Conservation (phyloP, 495 filamentous ascomycete species). For the Penicillium daleae region DNA sequence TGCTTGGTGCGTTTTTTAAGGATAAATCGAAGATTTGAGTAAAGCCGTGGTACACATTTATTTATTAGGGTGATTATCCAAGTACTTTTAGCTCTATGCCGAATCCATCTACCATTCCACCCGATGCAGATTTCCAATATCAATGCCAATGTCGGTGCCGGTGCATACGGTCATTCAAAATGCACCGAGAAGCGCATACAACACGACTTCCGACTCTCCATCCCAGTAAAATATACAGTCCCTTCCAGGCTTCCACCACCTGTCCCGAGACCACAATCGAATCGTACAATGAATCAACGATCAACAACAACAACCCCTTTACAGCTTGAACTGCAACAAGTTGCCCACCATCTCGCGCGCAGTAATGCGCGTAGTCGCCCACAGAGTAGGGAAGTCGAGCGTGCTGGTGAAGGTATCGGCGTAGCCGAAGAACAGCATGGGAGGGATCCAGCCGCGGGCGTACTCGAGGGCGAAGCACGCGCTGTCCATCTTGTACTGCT, state of each 20-base stretch:
- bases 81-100: conserved; percentile 6
- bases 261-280: background rate
- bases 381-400: conserved; percentile 77
- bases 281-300: conserved; percentile 5
- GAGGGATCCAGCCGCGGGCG: conserved; percentile 87
- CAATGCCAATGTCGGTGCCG: background rate
- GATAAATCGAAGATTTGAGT: conserved; percentile 6
- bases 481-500: conserved; percentile 84
- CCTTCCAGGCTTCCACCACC: background rate
- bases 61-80: background rate
- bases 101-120: background rate
- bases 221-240: conserved; percentile 1
- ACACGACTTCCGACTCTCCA: background rate
- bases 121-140: background rate
- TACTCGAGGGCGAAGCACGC: conserved; percentile 87
- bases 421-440: conserved; percentile 86
- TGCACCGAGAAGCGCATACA: background rate
- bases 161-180: background rate
- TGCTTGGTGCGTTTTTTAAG: conserved; percentile 27
- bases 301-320: conserved; percentile 18
- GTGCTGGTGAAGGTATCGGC: conserved; percentile 77
- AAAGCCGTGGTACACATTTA: background rate
- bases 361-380: conserved; percentile 72
- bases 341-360: conserved; percentile 74
- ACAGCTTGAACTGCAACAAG: conserved; percentile 72